phyloP scores from a whole-genome alignment of 129 eudicot genomes.

The Flaveria bidentis region DNA sequence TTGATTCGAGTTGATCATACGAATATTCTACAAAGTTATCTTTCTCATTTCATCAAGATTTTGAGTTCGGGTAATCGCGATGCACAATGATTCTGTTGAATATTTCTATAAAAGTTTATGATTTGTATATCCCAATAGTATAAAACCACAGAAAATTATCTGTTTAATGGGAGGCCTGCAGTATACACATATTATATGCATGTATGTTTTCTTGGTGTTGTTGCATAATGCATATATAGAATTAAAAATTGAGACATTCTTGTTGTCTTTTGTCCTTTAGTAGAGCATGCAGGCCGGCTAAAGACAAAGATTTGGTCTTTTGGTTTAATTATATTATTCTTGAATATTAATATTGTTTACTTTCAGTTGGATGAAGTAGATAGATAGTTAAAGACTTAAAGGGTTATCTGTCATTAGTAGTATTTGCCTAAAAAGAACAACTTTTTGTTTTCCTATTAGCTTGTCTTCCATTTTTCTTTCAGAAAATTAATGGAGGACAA shows the following conservation, averaged over 20 bases:
- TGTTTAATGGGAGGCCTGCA: slow-evolving; percentile 32
- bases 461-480: slow-evolving; percentile 33
- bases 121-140: slow-evolving; percentile 21
- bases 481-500: slow-evolving; percentile 68
- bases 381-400: background rate
- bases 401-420: background rate
- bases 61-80: slow-evolving; percentile 31
- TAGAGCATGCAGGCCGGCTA: slow-evolving; percentile 38
- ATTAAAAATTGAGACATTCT: slow-evolving; percentile 17
- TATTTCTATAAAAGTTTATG: slow-evolving; percentile 18
- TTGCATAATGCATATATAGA: background rate
- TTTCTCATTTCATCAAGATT: no score
- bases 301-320: slow-evolving; percentile 35
- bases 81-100: slow-evolving; percentile 1
- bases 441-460: slow-evolving; percentile 23
- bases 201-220: slow-evolving; percentile 28
- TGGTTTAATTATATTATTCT: slow-evolving; percentile 12
- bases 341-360: background rate
- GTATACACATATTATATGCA: slow-evolving; percentile 34
- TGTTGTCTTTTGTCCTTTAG: slow-evolving; percentile 46
- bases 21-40: no score
- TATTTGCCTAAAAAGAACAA: slow-evolving; percentile 43
- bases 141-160: background rate
- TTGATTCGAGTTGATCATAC: no score
- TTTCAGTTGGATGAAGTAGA: slow-evolving; percentile 15